Evolutionary conservation across 805 yeast genomes (phyloP).

Genomic region (Kodamaea restingae): DNA sequence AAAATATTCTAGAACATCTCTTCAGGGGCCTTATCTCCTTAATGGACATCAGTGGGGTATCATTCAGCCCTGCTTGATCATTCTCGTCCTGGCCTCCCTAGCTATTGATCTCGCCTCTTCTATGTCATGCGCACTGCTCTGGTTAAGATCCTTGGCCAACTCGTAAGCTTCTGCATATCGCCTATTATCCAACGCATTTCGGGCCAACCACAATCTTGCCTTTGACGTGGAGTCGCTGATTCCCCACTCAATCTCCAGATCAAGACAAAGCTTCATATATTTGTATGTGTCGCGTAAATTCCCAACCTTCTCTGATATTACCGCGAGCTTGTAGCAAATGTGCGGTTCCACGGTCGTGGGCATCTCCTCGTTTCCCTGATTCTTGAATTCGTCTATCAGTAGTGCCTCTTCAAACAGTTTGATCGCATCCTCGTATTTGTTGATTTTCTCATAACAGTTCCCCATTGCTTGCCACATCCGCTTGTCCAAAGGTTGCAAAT

Average conservation of each 20-base stretch:
- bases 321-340: conserved; percentile 64
- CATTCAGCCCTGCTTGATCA: conserved; percentile 26
- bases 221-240: conserved; percentile 69
- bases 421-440: conserved; percentile 66
- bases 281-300: conserved; percentile 51
- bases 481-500: conserved; percentile 81
- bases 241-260: conserved; percentile 61
- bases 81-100: conserved; percentile 63
- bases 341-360: conserved; percentile 43
- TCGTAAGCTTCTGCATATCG: conserved; percentile 67
- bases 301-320: conserved; percentile 54
- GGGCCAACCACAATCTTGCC: conserved; percentile 85
- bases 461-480: conserved; percentile 97
- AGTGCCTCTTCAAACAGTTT: conserved; percentile 80
- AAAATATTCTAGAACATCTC: no score
- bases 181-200: conserved; percentile 51
- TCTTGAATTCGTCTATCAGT: conserved; percentile 33
- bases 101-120: conserved; percentile 87
- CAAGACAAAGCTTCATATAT: conserved; percentile 66
- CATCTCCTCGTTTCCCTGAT: conserved; percentile 17
- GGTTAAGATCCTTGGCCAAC: conserved; percentile 62
- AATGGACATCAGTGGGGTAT: no score
- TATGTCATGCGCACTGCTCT: conserved; percentile 76
- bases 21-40: no score
- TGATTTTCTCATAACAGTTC: conserved; percentile 78